Conservation (phyloP, 805 yeast genomes). For the Saturnispora ahearnii region DNA sequence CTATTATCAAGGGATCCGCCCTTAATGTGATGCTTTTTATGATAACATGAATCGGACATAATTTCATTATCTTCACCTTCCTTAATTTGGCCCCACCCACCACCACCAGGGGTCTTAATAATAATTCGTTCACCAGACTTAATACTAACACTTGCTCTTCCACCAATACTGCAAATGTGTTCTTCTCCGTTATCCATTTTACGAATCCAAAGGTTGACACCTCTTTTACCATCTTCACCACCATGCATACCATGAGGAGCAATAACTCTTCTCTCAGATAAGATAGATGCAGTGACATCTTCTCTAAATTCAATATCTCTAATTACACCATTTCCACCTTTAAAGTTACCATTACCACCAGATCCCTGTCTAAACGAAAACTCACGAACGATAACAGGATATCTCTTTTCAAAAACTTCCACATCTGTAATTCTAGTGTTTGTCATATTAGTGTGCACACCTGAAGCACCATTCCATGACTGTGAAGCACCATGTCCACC, state of each 20-base stretch:
- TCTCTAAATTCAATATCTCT: constrained; percentile 76
- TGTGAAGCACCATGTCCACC: constrained; percentile 92
- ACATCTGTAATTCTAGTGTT: constrained; percentile 90
- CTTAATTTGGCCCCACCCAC: constrained; percentile 54
- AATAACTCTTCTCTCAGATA: constrained; percentile 75
- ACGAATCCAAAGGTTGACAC: constrained; percentile 49
- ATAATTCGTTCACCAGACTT: constrained; percentile 56
- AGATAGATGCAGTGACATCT: constrained; percentile 66
- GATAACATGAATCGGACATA: background rate
- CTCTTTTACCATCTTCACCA: constrained; percentile 69
- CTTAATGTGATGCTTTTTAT: constrained; percentile 8
- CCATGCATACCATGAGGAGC: constrained; percentile 86
- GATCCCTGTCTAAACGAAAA: constrained; percentile 63
- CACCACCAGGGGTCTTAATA: constrained; percentile 79
- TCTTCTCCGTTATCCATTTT: constrained; percentile 21
- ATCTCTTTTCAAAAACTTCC: constrained; percentile 79
- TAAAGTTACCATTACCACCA: constrained; percentile 68
- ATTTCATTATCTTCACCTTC: background rate
- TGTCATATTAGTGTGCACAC: constrained; percentile 92
- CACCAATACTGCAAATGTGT: constrained; percentile 50
- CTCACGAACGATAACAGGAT: constrained; percentile 70
- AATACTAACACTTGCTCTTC: constrained; percentile 55
- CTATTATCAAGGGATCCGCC: constrained; percentile 28
- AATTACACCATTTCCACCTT: constrained; percentile 81
- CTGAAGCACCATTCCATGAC: constrained; percentile 77